Base-by-base conservation (phyloP, 345 rosid genomes). In the Crucihimalaya himalaica region DNA sequence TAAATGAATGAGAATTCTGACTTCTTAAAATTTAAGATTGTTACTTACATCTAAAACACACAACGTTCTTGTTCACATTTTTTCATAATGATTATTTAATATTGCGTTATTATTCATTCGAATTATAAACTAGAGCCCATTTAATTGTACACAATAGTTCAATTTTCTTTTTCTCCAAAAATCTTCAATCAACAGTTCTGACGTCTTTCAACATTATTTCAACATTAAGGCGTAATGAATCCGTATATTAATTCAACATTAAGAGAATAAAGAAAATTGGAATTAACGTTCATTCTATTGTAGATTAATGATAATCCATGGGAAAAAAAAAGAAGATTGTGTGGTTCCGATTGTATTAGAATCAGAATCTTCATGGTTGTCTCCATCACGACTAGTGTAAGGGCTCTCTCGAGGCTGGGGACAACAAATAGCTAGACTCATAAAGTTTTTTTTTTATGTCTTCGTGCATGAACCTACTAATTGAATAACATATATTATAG, bases 381-480 rank as follows among this genome's bases (percentile, higher is more conserved):
- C 58, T n/a, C 77, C 77, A 64, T 65, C 45, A 73, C 65, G 64
- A 73, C 64, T 73, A 64, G 77, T 55, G 56, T 9, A 63, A 43
- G 57, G 34, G 65, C 19, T 64, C 77, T 66, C 61, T 56, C 59
- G 67, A 74, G 67, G 51, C 28, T 74, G 54, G 61, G 71, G 78
- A 74, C 72, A 74, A 65, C 12, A 21, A 35, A 40, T 45, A 55
- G 48, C 65, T 74, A 46, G 72, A 72, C 47, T 37, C 45, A n/a
- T 4, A 64, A 51, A 53, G 56, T 45, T 8, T 5, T 72, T 45
- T 8, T 5, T 72, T 58, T 47, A 37, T 57, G 72, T 74, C 72
- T 74, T 66, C 27, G 53, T 74, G 72, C 79, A 75, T 75, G 79
- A 68, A 75, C 79, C 73, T 29, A 51, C 56, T 51, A 28, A 57